A percentile compares a stretch with the other conserved stretches of the same genome.
Conservation (phyloP, 2,329 filamentous ascomycete genomes). For the Biscogniauxia sp. region DNA sequence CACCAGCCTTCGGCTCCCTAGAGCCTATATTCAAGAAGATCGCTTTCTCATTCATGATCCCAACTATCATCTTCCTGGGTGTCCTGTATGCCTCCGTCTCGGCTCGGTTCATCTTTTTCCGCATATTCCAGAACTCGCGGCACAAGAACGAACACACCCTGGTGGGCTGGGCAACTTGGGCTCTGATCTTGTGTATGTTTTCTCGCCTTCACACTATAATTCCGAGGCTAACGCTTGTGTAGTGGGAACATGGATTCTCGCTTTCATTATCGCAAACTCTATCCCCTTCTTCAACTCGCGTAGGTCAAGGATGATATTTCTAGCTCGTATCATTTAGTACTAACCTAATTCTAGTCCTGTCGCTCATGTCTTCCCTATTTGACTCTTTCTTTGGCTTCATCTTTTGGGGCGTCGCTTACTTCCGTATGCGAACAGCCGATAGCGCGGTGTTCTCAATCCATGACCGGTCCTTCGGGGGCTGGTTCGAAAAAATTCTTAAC, state of each 20-base stretch:
- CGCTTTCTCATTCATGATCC: conserved; percentile 92
- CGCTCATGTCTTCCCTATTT: conserved; percentile 82
- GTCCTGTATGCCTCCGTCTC: conserved; percentile 89
- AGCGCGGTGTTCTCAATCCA: conserved; percentile 52
- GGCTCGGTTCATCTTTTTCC: conserved; percentile 89
- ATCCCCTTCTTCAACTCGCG: conserved; percentile 88
- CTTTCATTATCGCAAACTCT: conserved; percentile 87
- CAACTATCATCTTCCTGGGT: conserved; percentile 88
- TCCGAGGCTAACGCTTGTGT: conserved; percentile 11
- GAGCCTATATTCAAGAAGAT: conserved; percentile 81
- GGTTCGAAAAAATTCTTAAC: conserved; percentile 63
- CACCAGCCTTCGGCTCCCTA: conserved; percentile 84
- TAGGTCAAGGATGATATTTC: conserved; percentile 33
- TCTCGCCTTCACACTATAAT: conserved; percentile 8
- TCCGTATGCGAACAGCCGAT: conserved; percentile 70
- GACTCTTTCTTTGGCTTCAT: conserved; percentile 95
- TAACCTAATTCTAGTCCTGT: conserved; percentile 46
- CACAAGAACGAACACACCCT: conserved; percentile 82
- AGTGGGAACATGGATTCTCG: conserved; percentile 75
- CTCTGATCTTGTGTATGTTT: conserved; percentile 61
- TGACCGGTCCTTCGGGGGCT: conserved; percentile 51
- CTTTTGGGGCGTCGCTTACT: conserved; percentile 84
- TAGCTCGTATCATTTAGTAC: neutral
- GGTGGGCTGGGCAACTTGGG: conserved; percentile 78
- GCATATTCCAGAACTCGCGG: conserved; percentile 73